These are phyloP conservation scores for Diaporthe sp. DNA, from an alignment of 2,329 filamentous ascomycete genomes.

Conservation along the genomic window DNA sequence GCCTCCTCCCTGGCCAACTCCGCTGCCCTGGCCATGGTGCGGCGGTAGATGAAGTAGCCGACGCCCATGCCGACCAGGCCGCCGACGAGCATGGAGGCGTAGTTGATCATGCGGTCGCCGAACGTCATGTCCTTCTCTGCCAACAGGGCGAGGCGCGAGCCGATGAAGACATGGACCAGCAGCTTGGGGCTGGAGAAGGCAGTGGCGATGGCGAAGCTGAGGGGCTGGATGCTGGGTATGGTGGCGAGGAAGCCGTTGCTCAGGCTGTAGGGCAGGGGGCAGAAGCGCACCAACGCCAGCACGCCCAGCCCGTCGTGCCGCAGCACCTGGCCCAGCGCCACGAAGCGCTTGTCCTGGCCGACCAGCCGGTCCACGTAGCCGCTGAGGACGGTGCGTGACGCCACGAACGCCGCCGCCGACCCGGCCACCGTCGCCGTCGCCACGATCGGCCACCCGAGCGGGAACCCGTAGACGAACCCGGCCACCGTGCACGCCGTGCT, in stretches of 20 bases:
- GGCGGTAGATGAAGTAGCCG: constrained; percentile 85
- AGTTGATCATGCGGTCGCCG: constrained; percentile 83
- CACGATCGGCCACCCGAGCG: constrained; percentile 82
- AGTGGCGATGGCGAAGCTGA: constrained; percentile 83
- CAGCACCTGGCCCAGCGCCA: constrained; percentile 87
- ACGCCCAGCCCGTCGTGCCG: constrained; percentile 91
- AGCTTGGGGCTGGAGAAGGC: constrained; percentile 83
- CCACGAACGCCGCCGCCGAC: constrained; percentile 81
- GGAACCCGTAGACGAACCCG: constrained; percentile 67
- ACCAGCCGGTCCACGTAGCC: constrained; percentile 83
- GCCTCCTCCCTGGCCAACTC: constrained; percentile 63
- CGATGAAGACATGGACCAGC: constrained; percentile 92
- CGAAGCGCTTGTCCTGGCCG: constrained; percentile 85
- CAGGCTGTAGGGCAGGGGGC: constrained; percentile 90
- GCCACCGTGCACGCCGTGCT: constrained; percentile 72
- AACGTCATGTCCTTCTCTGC: constrained; percentile 88
- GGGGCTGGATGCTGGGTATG: constrained; percentile 85
- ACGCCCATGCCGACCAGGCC: constrained; percentile 77
- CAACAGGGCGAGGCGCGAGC: constrained; percentile 81
- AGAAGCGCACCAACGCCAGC: constrained; percentile 90
- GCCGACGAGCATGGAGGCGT: constrained; percentile 80
- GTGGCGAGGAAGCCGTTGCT: constrained; percentile 96
- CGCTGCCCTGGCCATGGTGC: constrained; percentile 71
- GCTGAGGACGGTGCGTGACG: constrained; percentile 82
- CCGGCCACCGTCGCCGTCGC: constrained; percentile 82